Evolutionary conservation across 2,329 filamentous ascomycete species (phyloP).

Genomic region (Fusarium liriodendri): DNA sequence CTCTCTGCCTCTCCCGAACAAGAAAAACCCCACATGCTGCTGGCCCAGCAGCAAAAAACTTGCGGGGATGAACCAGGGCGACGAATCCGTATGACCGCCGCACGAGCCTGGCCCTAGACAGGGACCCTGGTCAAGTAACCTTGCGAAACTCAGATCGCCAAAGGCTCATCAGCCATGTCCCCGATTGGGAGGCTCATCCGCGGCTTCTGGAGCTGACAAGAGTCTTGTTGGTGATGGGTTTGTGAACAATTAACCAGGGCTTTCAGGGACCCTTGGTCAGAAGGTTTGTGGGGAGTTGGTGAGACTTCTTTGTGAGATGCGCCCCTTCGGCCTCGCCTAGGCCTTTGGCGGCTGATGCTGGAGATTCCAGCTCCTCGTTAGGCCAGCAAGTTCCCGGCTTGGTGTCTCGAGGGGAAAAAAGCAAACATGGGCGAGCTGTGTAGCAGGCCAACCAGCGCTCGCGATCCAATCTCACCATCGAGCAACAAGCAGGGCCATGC

Average conservation of each 20-base stretch:
- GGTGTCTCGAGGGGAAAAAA: slow-evolving; percentile 35
- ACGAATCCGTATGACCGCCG: slow-evolving; percentile 39
- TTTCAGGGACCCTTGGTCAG: slow-evolving; percentile 1
- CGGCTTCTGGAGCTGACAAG: slow-evolving; percentile 16
- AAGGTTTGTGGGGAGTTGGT: slow-evolving; percentile 1
- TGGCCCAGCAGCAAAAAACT: slow-evolving; percentile 8
- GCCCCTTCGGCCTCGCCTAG: slow-evolving; percentile 29
- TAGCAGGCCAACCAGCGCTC: slow-evolving; percentile 30
- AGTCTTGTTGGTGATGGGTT: slow-evolving; percentile 7
- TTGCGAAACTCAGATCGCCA: slow-evolving; percentile 32
- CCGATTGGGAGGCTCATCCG: slow-evolving; percentile 17
- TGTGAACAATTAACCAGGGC: slow-evolving; percentile 4
- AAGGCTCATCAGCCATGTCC: slow-evolving; percentile 23
- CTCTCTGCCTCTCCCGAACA: slow-evolving; percentile 8
- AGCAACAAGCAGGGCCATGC: slow-evolving; percentile 31
- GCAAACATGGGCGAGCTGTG: slow-evolving; percentile 34
- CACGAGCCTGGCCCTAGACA: slow-evolving; percentile 39
- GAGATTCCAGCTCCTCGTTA: slow-evolving; percentile 29
- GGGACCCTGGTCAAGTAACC: slow-evolving; percentile 29
- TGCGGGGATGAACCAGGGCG: slow-evolving; percentile 41
- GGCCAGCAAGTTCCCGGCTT: slow-evolving; percentile 19
- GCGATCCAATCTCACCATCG: slow-evolving; percentile 20
- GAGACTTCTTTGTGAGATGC: neutral
- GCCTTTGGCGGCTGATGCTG: slow-evolving; percentile 24
- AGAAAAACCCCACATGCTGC: slow-evolving; percentile 28